Conservation (phyloP, 305 asterid genomes). For the Fraxinus paxiana region DNA sequence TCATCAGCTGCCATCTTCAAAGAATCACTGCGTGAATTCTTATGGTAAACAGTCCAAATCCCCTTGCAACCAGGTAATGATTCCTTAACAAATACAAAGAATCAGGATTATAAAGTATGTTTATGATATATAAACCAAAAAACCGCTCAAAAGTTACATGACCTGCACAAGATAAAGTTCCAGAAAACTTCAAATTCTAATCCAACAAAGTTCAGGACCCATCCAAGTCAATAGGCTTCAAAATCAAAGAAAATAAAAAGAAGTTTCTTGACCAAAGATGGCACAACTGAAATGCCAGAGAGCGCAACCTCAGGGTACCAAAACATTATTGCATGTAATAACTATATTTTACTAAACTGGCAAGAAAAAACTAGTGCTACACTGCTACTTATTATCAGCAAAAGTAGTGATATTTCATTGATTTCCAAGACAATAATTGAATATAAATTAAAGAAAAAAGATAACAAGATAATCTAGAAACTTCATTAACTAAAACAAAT, state of each 20-base stretch:
- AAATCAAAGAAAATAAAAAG: slow-evolving; percentile 11
- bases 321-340: background rate
- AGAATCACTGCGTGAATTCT: slow-evolving; percentile 68
- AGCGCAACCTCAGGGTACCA: background rate
- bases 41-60: slow-evolving; percentile 97
- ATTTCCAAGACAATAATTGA: background rate
- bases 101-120: slow-evolving; percentile 12
- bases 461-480: background rate
- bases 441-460: background rate
- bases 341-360: slow-evolving; percentile 1
- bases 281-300: slow-evolving; percentile 9
- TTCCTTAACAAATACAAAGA: slow-evolving; percentile 51
- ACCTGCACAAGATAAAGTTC: background rate
- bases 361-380: background rate
- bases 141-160: slow-evolving; percentile 11
- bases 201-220: slow-evolving; percentile 11
- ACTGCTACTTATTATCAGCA: background rate
- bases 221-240: slow-evolving; percentile 2
- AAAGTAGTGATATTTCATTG: background rate
- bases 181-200: background rate
- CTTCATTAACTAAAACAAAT: background rate
- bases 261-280: slow-evolving; percentile 2
- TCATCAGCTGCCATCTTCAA: slow-evolving; percentile 71
- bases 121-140: slow-evolving; percentile 1
- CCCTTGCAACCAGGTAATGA: slow-evolving; percentile 93